Evolutionary conservation across 2,329 filamentous ascomycete species (phyloP), one percentile per base, ranked within the genome.

Genomic region (Aspergillus versicolor): DNA sequence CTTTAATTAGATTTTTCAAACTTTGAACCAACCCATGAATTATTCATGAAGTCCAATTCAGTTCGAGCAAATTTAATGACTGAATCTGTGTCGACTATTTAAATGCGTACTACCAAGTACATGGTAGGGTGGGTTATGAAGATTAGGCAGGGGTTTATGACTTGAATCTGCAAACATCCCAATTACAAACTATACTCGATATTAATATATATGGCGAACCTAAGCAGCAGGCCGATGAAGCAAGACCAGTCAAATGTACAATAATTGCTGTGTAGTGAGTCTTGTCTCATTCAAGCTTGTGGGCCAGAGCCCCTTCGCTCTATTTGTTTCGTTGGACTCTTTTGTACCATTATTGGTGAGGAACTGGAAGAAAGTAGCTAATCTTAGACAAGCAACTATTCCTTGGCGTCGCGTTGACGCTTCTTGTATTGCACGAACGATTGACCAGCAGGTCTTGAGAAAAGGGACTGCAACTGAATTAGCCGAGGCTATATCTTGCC

Each of bases 341-440:
- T 37, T 21, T 34, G 8, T 37, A 12, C 13, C 22, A 15, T 43
- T 8, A n/a, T 8, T 24, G 19, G 40, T 15, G 15, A 46, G 9
- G 19, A n/a, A 5, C 11, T 30, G 22, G 11, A 17, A 30, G 30
- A 40, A 21, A 27, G 24, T n/a, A 32, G 6, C 1, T 22, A 24
- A 12, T 15, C 22, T 52, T 17, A 47, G 27, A 30, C 21, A 30
- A 47, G 43, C 27, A 48, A 54, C 64, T 55, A 72, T 62, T 63
- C 62, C 56, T 74, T 75, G 41, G 51, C 48, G 37, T 56, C 17
- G 11, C 27, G 17, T 45, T 66, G 61, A 48, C 73, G 71, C 64
- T 68, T 74, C 80, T 95, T 89, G 86, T 89, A 96, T 72, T 84
- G 80, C 48, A 96, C 84, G 50, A 85, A 80, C 45, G 88, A 88